Evolutionary conservation across 768 basidiomycete species (phyloP), one percentile per base, ranked within the genome.

Genomic region (Trametes maxima): DNA sequence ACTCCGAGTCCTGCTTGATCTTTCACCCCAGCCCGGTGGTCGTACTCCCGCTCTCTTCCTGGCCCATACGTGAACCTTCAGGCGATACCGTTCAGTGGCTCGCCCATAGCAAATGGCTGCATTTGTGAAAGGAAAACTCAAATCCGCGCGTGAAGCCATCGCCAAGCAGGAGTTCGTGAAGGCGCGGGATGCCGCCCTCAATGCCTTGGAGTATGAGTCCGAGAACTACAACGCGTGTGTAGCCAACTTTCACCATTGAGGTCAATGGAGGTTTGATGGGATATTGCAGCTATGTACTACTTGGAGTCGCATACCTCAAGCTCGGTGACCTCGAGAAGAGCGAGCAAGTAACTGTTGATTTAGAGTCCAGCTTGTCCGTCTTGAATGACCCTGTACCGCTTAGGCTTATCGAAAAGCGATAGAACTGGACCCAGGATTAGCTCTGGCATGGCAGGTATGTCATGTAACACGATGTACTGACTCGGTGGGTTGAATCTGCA

Each of bases 171-270:
- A 95, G 62, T 94, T 84, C 66, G 71, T 77, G 4, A 75, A 74
- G 19, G 94, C 92, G 12, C 84, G 82, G 61, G 82, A 87, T 64
- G 82, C 86, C n/a, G 85, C 88, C 8, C 71, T 77, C 44, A 81
- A 85, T 63, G 86, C 87, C 10, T 75, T 93, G 17, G 85, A 87
- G 39, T 86, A 85, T 64, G 95, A 97, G 58, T 81, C 88, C 1
- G 82, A 85, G 44, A 94, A 94, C 69, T 96, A 96, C 70, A 87
- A 90, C 69, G 95, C 92, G 94, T 95, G 72, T 69, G 89, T 81
- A 21, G 35, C 39, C 28, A 14, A 19, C 36, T 44, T 4, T n/a
- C 12, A 21, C 33, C 14, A 6, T 48, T 44, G 21, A 10, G 14
- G 7, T 16, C 1, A 2, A 22, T 25, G 11, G 21, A 47, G 5